Conservation (phyloP, 148 eudicot species). For the Selenicereus undatus region DNA sequence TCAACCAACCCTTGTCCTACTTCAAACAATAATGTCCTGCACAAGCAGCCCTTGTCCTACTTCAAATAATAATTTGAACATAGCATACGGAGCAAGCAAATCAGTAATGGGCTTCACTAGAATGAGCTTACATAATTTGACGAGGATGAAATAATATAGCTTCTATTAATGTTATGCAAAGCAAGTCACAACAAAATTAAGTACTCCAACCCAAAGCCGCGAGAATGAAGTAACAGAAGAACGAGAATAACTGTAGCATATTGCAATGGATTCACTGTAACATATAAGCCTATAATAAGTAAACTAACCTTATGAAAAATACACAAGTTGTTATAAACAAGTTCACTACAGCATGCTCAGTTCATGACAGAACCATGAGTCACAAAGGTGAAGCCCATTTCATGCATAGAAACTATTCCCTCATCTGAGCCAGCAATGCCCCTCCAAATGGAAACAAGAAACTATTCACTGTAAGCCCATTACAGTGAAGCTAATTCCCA, state of each 20-base stretch:
- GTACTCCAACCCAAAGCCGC: conserved; percentile 98
- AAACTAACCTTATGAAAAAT: too few relatives aligned
- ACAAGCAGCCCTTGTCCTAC: too few relatives aligned
- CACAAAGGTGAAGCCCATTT: too few relatives aligned
- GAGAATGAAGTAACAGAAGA: conserved; percentile 5
- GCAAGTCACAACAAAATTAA: conserved; percentile 94
- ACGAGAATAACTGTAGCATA: too few relatives aligned
- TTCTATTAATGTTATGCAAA: conserved; percentile 95
- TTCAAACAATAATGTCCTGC: too few relatives aligned
- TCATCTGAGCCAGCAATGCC: not conserved
- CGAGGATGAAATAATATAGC: conserved; percentile 21
- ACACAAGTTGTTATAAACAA: not conserved
- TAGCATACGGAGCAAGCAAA: too few relatives aligned
- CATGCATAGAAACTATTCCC: not conserved
- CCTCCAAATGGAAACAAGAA: not conserved
- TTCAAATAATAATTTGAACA: too few relatives aligned
- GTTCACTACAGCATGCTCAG: not conserved
- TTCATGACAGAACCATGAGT: not conserved
- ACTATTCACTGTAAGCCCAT: conserved; percentile 14
- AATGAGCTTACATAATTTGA: too few relatives aligned
- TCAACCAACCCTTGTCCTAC: too few relatives aligned
- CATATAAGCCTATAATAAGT: too few relatives aligned
- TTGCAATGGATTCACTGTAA: not conserved
- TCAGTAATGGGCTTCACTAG: too few relatives aligned
- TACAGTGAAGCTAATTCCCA: too few relatives aligned